Evolutionary conservation across 2,329 filamentous ascomycete species (phyloP).

Genomic region (Geosmithia morbida): DNA sequence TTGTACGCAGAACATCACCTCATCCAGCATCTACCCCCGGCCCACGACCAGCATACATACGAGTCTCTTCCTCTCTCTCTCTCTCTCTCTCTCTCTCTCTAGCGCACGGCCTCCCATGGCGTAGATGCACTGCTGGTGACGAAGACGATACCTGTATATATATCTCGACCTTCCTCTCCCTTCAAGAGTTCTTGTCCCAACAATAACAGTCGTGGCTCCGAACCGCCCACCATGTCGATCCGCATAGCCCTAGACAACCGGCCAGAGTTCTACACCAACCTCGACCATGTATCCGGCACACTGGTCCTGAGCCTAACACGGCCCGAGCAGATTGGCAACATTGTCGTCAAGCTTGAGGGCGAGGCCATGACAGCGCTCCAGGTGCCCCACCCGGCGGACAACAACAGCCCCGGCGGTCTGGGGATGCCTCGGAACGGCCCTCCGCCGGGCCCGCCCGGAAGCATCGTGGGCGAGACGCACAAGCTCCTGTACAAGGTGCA

Average conservation of each 20-base stretch:
- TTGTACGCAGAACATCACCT: no score
- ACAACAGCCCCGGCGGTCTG: slow-evolving; percentile 20
- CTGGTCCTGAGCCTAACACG: slow-evolving; percentile 44
- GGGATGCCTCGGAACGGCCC: slow-evolving; percentile 8
- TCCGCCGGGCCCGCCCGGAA: slow-evolving; percentile 20
- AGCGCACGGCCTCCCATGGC: not conserved
- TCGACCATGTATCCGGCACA: slow-evolving; percentile 56
- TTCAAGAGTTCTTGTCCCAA: slow-evolving; percentile 14
- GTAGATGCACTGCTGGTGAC: not conserved
- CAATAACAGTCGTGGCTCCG: not conserved
- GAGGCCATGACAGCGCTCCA: slow-evolving; percentile 55
- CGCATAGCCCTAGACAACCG: slow-evolving; percentile 51
- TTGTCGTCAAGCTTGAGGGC: slow-evolving; percentile 73
- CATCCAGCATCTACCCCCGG: no score
- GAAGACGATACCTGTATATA: no score
- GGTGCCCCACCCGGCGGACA: slow-evolving; percentile 30
- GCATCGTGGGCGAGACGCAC: slow-evolving; percentile 42
- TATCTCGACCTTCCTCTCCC: slow-evolving; percentile 3
- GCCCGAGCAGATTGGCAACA: slow-evolving; percentile 54
- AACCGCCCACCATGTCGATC: slow-evolving; percentile 39
- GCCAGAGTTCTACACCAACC: slow-evolving; percentile 64
- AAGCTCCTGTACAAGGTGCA: slow-evolving; percentile 64
- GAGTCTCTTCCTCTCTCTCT: not conserved
- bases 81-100: not conserved
- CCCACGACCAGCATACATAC: no score